A percentile compares a stretch with the other conserved stretches of the same genome.
Evolutionary conservation across 148 eudicot genomes (phyloP).

Genomic region (Silene uniflora): DNA sequence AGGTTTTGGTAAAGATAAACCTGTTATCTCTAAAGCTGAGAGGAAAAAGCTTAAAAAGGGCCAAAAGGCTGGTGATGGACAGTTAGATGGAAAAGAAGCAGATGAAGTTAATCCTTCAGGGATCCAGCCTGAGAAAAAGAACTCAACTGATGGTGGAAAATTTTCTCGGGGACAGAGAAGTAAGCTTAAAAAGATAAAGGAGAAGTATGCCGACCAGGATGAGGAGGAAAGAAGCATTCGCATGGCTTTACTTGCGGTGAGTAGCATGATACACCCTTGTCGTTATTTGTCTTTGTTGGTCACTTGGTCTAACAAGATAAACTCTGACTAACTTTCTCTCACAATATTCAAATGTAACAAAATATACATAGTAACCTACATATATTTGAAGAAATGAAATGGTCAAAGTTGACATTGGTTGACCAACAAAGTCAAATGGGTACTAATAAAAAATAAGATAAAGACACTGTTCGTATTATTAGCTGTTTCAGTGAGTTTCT

Average conservation of each 20-base stretch:
- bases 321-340: neutral
- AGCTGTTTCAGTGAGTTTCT: neutral
- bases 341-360: neutral
- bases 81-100: conserved; percentile 31
- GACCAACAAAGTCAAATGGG: neutral
- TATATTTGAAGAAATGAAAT: neutral
- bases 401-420: neutral
- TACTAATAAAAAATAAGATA: neutral
- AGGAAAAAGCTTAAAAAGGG: conserved; percentile 90
- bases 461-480: neutral
- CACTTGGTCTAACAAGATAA: neutral
- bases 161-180: conserved; percentile 83
- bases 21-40: conserved; percentile 85
- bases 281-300: no score
- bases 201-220: conserved; percentile 95
- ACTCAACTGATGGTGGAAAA: conserved; percentile 54
- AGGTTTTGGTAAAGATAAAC: conserved; percentile 54
- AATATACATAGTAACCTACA: neutral
- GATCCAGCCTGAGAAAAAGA: conserved; percentile 43
- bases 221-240: conserved; percentile 92
- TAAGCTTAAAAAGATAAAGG: conserved; percentile 93
- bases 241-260: conserved; percentile 92
- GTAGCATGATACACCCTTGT: conserved; percentile 26
- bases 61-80: conserved; percentile 39
- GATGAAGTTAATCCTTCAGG: conserved; percentile 29